Base-by-base conservation (phyloP, 805 yeast species). In the Saccharomyces paradoxus region DNA sequence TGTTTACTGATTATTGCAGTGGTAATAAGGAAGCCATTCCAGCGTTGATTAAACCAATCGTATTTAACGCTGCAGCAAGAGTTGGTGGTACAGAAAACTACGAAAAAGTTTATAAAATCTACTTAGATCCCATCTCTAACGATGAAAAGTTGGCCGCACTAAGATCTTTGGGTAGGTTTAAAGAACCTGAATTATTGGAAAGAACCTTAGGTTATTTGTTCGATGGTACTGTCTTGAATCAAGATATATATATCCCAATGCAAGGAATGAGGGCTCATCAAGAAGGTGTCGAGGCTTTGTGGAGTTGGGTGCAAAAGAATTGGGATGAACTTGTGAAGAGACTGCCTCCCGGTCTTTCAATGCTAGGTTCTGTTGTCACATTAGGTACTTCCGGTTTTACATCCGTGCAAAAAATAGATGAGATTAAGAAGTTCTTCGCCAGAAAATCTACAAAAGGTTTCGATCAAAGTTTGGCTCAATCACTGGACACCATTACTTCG, bases 221-320 rank as follows among this genome's bases (percentile, higher is more conserved):
- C 58, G 81, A 83, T 58, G 84, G 85, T 31, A 71, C 82, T 49
- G 74, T 76, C 46, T 75, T 86, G 56, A 80, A 82, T 61, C 95
- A 88, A 74, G 96, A 88, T 68, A 78, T 86, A 53, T 82, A 82
- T 72, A 78, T 82, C 60, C 95, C 96, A 59, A 77, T 92, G 81
- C 80, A 74, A 57, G 91, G 94, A 47, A 74, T 89, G 74, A 76
- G 86, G 63, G 65, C 79, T 14, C 83, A 82, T 63, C 77, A 73
- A 52, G 76, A 74, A 47, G 96, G 96, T 74, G 75, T 86, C 55
- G 81, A 81, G 60, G 79, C 81, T 12, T 72, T 85, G 60, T 91
- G 91, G 89, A 53, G 64, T 17, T 92, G 96, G 96, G 65, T 82
- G 61, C 77, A 79, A 63, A 63, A 56, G 13, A 84, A 91, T 71